Evolutionary conservation across 1,139 yeast genomes (phyloP), one percentile per base, ranked within the genome.

Genomic region (Hemisphaericaspora xylanilytica): DNA sequence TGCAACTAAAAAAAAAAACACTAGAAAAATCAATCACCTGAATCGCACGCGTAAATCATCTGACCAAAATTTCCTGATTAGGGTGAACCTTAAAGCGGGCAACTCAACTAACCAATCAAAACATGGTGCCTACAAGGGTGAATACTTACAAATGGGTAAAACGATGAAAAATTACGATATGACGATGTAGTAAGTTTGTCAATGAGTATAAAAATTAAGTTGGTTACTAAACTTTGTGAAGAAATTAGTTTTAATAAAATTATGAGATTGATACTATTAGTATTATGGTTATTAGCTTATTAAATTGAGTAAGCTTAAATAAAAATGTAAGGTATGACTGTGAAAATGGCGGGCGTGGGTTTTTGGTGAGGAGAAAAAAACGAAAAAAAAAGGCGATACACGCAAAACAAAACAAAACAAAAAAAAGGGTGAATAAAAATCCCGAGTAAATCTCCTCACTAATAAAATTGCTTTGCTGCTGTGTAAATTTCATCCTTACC

Each of bases 401-500:
- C n/a, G n/a, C n/a, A n/a, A n/a, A n/a, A n/a, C n/a, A n/a, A n/a
- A n/a, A n/a, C n/a, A n/a, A n/a, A n/a, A n/a, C n/a, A n/a, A 9
- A 12, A 14, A 12, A n/a, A 14, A 27, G 11, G n/a, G n/a, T n/a
- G n/a, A n/a, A n/a, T n/a, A 13, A 7, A 14, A 15, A 13, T 15
- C 16, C 8, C 24, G 32, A 28, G 37, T 35, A 35, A 35, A 35
- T 35, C 22, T 10, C 33, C 25, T 28, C 37, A 31, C 37, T 35
- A 35, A 25, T 17, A 35, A 28, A 22, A 28, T 28, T 14, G 26
- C 13, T 8, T 15, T 26, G 21, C 6, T 4, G 16, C 17, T 18
- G 33, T 14, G 37, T 35, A 35, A 35, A 35, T 35, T 13, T 35
- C 33, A 35, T 16, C 37, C 24, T 20, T 35, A 35, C 28, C 37